Evolutionary conservation across 108 stramenopile genomes (phyloP), one percentile per base, ranked within the genome.

Genomic region (Pseudonitzschia delicatissima): DNA sequence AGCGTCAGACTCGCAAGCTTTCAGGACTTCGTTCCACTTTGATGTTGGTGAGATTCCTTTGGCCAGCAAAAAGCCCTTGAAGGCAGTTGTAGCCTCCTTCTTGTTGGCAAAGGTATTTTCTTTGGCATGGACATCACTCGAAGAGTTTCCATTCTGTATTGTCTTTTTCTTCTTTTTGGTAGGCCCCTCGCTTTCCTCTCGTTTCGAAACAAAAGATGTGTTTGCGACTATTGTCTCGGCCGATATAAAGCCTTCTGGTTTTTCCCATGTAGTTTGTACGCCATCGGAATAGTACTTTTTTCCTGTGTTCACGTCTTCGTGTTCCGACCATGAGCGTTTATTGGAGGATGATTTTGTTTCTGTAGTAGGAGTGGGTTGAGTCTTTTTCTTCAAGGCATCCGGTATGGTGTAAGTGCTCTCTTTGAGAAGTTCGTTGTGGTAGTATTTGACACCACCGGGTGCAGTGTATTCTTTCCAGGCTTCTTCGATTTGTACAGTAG

Each of bases 221-320:
- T 57, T 48, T 8, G 51, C 71, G 44, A 48, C 64, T 49, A 53
- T 63, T 4, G 39, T 31, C 39, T 57, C 51, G 27, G 39, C 5
- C 2, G 57, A 31, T 2, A 72, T 51, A 29, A 87, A 74, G 33
- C 67, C 81, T 37, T 68, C 57, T 27, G 92, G 92, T 35, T 85
- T 81, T 39, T 77, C 86, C 92, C 92, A 93, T 15, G 86, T 88
- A 3, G 88, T 87, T 26, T 76, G 79, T 5, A 79, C 73, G 25
- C 92, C 92, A 78, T 93, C 73, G 17, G 86, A 88, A 72, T 93
- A 93, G 55, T 90, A 93, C 18, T 74, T 84, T 59, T 81, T 90
- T 28, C 88, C 88, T 2, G 86, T 78, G 6, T 53, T 65, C 31
- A 70, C 57, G 63, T 90, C 92, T 4, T 72, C 80, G 64, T 88